Percentiles rank a stretch among this genome's conserved stretches.
These are phyloP conservation scores for Colletotrichum simmondsii DNA, from an alignment of 2,329 filamentous ascomycete species.

Conservation along the genomic window DNA sequence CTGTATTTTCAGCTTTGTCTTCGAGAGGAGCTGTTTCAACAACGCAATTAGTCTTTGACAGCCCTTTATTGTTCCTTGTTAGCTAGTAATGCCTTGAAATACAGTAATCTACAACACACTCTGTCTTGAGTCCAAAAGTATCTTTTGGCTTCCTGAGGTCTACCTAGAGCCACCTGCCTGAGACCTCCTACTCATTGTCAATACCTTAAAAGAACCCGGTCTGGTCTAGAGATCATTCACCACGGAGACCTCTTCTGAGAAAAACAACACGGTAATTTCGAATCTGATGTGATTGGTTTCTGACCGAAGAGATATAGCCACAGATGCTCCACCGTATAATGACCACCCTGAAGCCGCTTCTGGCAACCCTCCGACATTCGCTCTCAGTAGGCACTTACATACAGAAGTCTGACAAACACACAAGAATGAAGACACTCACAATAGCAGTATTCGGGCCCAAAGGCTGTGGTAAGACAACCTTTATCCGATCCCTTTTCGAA, in stretches of 20 bases:
- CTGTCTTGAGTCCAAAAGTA: not conserved
- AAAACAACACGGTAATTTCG: not conserved
- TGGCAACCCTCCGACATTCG: not conserved
- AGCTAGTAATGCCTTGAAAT: not conserved
- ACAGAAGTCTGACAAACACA: not conserved
- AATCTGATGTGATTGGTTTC: not conserved
- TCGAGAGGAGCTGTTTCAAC: not conserved
- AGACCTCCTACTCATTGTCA: not conserved
- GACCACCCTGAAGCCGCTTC: not conserved
- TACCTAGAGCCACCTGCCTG: not conserved
- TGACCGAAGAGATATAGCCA: not conserved
- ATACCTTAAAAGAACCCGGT: not conserved
- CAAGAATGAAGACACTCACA: not conserved
- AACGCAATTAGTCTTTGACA: not conserved
- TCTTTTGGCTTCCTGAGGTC: not conserved
- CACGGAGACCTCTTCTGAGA: not conserved
- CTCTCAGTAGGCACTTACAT: not conserved
- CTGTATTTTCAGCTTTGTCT: too few relatives aligned
- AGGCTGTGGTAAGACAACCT: not conserved
- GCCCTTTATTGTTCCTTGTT: not conserved
- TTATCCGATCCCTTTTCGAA: not conserved
- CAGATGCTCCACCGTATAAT: not conserved
- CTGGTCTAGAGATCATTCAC: not conserved
- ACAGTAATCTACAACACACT: not conserved
- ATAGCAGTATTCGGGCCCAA: not conserved